Base-by-base conservation (phyloP, 2,329 filamentous ascomycete species). In the Aspergillus viridinutans region DNA sequence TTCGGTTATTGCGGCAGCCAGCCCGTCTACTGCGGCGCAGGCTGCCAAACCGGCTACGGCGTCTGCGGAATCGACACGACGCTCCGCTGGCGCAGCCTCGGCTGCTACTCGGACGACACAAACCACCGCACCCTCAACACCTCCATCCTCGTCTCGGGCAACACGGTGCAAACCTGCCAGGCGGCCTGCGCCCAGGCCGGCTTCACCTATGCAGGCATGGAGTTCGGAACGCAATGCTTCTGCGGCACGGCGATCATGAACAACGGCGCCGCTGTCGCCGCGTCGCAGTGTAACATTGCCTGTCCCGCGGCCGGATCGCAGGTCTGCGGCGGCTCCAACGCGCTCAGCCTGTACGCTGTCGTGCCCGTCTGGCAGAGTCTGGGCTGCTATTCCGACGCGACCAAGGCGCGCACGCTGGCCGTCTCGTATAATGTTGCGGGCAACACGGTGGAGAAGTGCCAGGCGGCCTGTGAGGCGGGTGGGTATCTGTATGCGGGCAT, bases 201-300 rank as follows among this genome's bases (percentile, higher is more conserved):
- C 17, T 61, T 57, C 48, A 55, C 52, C 6, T 56, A 45, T n/a
- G 56, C 59, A 9, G 59, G 59, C 0, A 49, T 61, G 40, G 56
- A 61, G 23, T 61, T 47, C 20, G 57, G 57, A 10, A 54, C 54
- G 4, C 59, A 59, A 35, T 61, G 59, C 55, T 61, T 59, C 57
- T 61, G 57, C 55, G 59, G 61, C 10, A 54, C 49, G 42, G 55
- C 45, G 29, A 57, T 61, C 53, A 48, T 61, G 56, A 60, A 59
- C 58, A 40, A 47, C 9, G 57, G 55, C 14, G 58, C 52, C 17
- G 47, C 59, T n/a, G 63, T 63, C 25, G 1, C 8, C 28, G 62
- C 61, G 12, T 53, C 59, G 4, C 57, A 58, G 28, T 85, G 83
- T 69, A 81, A 77, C 62, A 81, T 76, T 29, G 62, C 79, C 10